Percentiles rank a stretch among this genome's conserved stretches.
Evolutionary conservation across 108 stramenopile species (phyloP).

Genomic region (Fragilaria crotonensis): DNA sequence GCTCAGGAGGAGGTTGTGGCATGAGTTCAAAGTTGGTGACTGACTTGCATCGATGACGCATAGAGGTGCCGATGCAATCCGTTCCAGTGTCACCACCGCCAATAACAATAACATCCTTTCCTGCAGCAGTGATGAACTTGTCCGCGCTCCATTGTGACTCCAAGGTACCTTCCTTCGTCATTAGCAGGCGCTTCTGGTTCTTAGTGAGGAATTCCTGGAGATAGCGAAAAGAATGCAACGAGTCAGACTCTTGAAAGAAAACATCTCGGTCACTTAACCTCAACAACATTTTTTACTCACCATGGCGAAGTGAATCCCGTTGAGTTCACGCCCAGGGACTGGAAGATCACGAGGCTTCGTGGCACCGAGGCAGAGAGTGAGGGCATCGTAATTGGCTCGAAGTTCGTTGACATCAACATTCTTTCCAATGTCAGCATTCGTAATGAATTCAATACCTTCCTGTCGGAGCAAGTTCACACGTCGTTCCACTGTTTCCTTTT

Average conservation of each 20-base stretch:
- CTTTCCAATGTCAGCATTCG: slow-evolving; percentile 89
- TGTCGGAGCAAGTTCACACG: slow-evolving; percentile 88
- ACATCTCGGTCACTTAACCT: neutral
- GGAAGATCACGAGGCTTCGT: slow-evolving; percentile 95
- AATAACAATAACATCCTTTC: slow-evolving; percentile 97
- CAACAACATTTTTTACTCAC: slow-evolving; percentile 33
- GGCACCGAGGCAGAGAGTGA: slow-evolving; percentile 84
- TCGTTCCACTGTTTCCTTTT: slow-evolving; percentile 93
- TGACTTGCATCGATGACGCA: slow-evolving; percentile 95
- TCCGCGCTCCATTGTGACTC: slow-evolving; percentile 90
- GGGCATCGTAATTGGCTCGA: slow-evolving; percentile 77
- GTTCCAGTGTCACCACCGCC: slow-evolving; percentile 98
- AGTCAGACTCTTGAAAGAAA: too few species aligned
- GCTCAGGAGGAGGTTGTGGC: slow-evolving; percentile 87
- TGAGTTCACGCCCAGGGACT: slow-evolving; percentile 88
- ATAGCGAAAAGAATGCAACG: too few species aligned
- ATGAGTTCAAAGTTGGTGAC: slow-evolving; percentile 97
- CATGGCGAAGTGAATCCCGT: slow-evolving; percentile 90
- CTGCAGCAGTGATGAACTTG: slow-evolving; percentile 92
- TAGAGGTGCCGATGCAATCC: slow-evolving; percentile 96
- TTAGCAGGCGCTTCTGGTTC: slow-evolving; percentile 92
- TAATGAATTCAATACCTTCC: slow-evolving; percentile 95
- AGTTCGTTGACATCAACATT: slow-evolving; percentile 91
- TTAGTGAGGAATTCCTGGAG: slow-evolving; percentile 89
- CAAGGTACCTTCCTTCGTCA: slow-evolving; percentile 90